Evolutionary conservation across 176 grass and related monocot species (phyloP).

Genomic region (Eremochloa ophiuroides): DNA sequence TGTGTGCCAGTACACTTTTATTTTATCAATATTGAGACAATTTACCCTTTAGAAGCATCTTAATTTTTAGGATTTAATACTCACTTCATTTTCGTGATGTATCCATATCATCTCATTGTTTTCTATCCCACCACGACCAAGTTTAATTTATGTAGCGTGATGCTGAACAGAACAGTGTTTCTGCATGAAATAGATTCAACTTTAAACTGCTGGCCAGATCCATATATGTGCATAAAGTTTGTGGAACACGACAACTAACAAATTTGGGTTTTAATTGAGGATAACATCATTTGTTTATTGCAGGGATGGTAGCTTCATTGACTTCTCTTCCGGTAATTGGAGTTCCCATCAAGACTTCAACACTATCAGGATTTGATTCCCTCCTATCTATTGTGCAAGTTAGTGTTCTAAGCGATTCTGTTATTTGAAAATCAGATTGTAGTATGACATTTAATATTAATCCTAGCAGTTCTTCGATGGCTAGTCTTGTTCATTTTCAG

Average conservation of each 20-base stretch:
- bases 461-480: background rate
- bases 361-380: conserved; percentile 70
- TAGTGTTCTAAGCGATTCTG: conserved; percentile 13
- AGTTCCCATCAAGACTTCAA: conserved; percentile 61
- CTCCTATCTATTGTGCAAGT: conserved; percentile 97
- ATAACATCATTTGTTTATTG: conserved; percentile 1
- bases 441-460: background rate
- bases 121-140: background rate
- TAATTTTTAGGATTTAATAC: background rate
- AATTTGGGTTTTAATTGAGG: background rate
- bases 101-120: background rate
- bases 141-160: background rate
- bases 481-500: background rate
- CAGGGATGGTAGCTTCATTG: conserved; percentile 90
- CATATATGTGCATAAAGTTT: background rate
- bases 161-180: background rate
- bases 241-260: background rate
- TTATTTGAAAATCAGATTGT: conserved; percentile 2
- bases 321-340: conserved; percentile 76
- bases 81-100: background rate
- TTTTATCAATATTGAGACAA: background rate
- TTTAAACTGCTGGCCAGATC: background rate
- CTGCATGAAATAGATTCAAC: background rate
- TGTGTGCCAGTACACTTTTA: background rate
- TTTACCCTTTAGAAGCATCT: background rate